phyloP scores from a whole-genome alignment of 768 basidiomycete genomes.

The Termitomyces heimii region DNA sequence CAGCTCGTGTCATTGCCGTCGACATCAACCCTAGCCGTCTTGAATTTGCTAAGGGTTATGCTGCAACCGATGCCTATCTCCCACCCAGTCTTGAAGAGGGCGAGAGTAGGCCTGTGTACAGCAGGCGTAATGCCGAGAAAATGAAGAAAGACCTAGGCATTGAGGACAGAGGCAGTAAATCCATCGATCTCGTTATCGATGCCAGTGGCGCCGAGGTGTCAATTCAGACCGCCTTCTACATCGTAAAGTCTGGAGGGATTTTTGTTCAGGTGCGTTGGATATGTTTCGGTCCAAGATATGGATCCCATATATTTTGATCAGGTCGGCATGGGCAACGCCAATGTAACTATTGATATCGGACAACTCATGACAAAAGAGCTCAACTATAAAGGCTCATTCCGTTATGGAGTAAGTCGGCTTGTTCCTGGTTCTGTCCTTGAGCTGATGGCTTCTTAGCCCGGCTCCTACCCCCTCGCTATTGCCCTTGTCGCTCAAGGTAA shows the following conservation, averaged over 20 bases:
- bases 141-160: conserved; percentile 65
- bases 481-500: conserved; percentile 76
- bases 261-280: conserved; percentile 51
- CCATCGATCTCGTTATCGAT: conserved; percentile 85
- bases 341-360: conserved; percentile 70
- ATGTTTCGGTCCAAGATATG: not conserved
- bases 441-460: conserved; percentile 42
- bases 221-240: conserved; percentile 77
- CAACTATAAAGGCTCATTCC: conserved; percentile 85
- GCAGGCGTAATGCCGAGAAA: conserved; percentile 59
- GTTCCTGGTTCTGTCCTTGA: not conserved
- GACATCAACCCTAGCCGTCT: conserved; percentile 75
- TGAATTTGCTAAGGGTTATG: conserved; percentile 81
- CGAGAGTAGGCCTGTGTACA: conserved; percentile 68
- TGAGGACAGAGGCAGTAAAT: conserved; percentile 59
- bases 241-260: conserved; percentile 73
- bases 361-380: conserved; percentile 74
- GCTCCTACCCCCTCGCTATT: conserved; percentile 82
- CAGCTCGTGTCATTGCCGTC: conserved; percentile 76
- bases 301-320: conserved; percentile 19
- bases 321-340: conserved; percentile 84
- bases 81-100: conserved; percentile 56
- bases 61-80: conserved; percentile 70
- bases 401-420: conserved; percentile 58
- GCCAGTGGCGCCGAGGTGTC: conserved; percentile 92